Base-by-base conservation (phyloP, 495 filamentous ascomycete genomes). In the Hypoxylon fuscum region DNA sequence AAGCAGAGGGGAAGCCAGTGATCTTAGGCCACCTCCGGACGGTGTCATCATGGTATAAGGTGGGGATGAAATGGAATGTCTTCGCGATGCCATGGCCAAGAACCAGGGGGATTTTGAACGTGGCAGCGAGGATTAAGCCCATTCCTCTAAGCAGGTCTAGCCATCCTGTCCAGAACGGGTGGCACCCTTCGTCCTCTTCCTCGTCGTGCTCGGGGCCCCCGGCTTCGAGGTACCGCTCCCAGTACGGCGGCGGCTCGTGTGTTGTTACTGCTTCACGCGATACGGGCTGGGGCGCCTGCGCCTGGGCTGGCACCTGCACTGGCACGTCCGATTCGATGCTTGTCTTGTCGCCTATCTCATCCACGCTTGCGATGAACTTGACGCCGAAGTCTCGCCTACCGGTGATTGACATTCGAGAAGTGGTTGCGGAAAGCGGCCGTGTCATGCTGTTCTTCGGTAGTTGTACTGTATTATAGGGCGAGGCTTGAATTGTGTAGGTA, bases 51-150 rank as follows among this genome's bases (percentile, higher is more conserved):
- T 85, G 78, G 46, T 89, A 90, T 2, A 91, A 68, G 46, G 81
- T 87, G 0, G 88, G 88, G 1, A 83, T 83, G 62, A 89, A 88
- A 62, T 89, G 87, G 18, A 90, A 87, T 2, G 86, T 85, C 70
- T 84, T 87, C 0, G 87, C 79, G 2, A 89, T 51, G 25, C 79
- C 82, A 49, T 89, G 74, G 0, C 85, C 81, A 34, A 89, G 74
- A 42, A 88, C 87, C 48, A 88, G 81, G 0, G 88, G 88, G 0
- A 86, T 78, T 61, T 81, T 78, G 18, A 86, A 65, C 9, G 70
- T 66, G 21, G 78, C 80, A 27, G 80, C 75, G 2, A 85, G 62
- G 5, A 87, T 79, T 18, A 83, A 75, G 3, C 69, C 66, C 25
- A 82, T 62, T 1, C 82, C 81, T 56, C 79, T 81, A 0, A 55